These are phyloP conservation scores for Termitomyces eurrhizus DNA, from an alignment of 768 basidiomycete species.

Conservation along the genomic window DNA sequence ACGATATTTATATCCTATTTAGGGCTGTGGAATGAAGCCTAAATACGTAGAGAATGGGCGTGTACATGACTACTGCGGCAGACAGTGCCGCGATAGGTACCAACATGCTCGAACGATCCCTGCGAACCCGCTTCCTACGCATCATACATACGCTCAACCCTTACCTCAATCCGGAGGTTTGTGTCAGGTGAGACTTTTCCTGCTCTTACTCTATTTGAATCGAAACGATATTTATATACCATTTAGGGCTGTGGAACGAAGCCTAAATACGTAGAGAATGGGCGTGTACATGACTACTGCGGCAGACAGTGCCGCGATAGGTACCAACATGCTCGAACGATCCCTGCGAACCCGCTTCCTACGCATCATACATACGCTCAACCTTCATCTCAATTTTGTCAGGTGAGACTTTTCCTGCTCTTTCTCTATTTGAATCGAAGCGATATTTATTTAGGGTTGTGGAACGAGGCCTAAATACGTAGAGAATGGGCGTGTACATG, in stretches of 20 bases:
- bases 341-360: too few relatives aligned
- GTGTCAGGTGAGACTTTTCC: background rate
- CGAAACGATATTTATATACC: background rate
- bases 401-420: background rate
- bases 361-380: too few relatives aligned
- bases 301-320: too few relatives aligned
- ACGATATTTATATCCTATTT: background rate
- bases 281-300: too few relatives aligned
- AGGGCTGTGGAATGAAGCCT: constrained; percentile 5
- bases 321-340: too few relatives aligned
- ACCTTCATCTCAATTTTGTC: background rate
- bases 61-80: too few relatives aligned
- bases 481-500: constrained; percentile 3
- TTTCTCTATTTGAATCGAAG: background rate
- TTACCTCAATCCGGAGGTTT: background rate
- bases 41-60: background rate
- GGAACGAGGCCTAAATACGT: constrained; percentile 2
- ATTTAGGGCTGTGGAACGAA: constrained; percentile 1
- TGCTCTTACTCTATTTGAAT: background rate
- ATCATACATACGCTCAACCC: too few relatives aligned
- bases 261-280: background rate
- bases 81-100: too few relatives aligned
- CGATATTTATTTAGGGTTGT: background rate
- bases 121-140: too few relatives aligned
- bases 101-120: too few relatives aligned